phyloP scores from a whole-genome alignment of 2,329 filamentous ascomycete genomes.

The Penicillium sp. region DNA sequence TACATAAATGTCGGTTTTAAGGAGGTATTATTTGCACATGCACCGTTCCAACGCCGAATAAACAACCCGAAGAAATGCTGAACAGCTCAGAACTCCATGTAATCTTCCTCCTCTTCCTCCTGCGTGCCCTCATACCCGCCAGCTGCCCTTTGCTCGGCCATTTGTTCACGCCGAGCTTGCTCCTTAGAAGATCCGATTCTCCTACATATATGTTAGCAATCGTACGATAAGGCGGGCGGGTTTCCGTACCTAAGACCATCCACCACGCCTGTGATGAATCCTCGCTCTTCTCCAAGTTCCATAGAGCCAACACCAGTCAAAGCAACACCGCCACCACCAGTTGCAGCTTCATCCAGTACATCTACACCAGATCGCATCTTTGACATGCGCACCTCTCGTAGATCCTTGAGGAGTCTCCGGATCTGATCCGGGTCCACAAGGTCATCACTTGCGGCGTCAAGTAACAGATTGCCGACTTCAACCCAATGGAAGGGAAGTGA shows the following conservation, averaged over 20 bases:
- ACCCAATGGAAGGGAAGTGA: slow-evolving; percentile 90
- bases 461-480: slow-evolving; percentile 82
- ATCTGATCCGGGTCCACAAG: slow-evolving; percentile 73
- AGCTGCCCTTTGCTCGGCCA: slow-evolving; percentile 65
- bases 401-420: slow-evolving; percentile 72
- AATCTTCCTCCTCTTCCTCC: slow-evolving; percentile 58
- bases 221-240: background rate
- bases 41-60: slow-evolving; percentile 27
- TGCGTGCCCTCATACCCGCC: slow-evolving; percentile 48
- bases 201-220: slow-evolving; percentile 42
- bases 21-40: slow-evolving; percentile 23
- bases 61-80: slow-evolving; percentile 7
- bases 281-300: slow-evolving; percentile 85
- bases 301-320: slow-evolving; percentile 84
- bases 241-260: slow-evolving; percentile 68
- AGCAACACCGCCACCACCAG: slow-evolving; percentile 65
- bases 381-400: slow-evolving; percentile 84
- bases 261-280: slow-evolving; percentile 81
- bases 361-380: slow-evolving; percentile 79
- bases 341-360: slow-evolving; percentile 59
- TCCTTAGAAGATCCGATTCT: slow-evolving; percentile 82
- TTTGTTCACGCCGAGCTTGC: slow-evolving; percentile 72
- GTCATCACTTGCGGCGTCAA: slow-evolving; percentile 83
- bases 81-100: slow-evolving; percentile 49
- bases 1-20: slow-evolving; percentile 25